These are phyloP conservation scores for Rhizophagus prolifer DNA, from an alignment of 192 early-diverging fungal species.

Conservation along the genomic window DNA sequence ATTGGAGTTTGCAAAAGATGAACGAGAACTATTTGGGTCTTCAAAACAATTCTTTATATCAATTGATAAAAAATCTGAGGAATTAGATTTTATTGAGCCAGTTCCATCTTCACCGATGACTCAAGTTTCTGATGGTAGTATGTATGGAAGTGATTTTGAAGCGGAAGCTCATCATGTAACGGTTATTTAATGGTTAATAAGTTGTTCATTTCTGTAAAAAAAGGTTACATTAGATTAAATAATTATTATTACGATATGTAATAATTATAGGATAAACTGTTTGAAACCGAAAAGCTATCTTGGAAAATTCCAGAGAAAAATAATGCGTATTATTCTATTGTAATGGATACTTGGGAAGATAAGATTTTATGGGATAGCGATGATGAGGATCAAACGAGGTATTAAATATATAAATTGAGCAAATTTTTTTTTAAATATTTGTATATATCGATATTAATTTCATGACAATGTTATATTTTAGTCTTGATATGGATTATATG, in stretches of 20 bases:
- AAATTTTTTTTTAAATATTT: background rate
- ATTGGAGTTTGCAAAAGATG: constrained; percentile 36
- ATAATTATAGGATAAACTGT: constrained; percentile 1
- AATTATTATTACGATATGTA: background rate
- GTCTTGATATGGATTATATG: background rate
- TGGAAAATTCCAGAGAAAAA: constrained; percentile 41
- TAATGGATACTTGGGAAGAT: constrained; percentile 84
- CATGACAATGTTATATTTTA: background rate
- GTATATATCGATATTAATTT: background rate
- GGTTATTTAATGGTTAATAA: background rate
- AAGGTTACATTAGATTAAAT: background rate
- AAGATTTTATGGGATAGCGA: constrained; percentile 74
- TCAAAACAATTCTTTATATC: background rate
- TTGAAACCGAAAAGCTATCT: constrained; percentile 32
- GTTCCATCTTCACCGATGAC: background rate
- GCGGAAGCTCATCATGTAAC: background rate
- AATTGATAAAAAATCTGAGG: background rate
- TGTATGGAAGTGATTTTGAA: background rate
- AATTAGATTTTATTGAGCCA: background rate
- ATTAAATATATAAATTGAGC: background rate
- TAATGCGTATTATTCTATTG: constrained; percentile 62
- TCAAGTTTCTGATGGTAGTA: constrained; percentile 27
- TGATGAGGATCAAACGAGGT: constrained; percentile 30
- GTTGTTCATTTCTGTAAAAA: no score
- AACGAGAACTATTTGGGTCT: constrained; percentile 28